Evolutionary conservation across 192 early-diverging fungal genomes (phyloP).

Genomic region (Dimargaris cristalligena): DNA sequence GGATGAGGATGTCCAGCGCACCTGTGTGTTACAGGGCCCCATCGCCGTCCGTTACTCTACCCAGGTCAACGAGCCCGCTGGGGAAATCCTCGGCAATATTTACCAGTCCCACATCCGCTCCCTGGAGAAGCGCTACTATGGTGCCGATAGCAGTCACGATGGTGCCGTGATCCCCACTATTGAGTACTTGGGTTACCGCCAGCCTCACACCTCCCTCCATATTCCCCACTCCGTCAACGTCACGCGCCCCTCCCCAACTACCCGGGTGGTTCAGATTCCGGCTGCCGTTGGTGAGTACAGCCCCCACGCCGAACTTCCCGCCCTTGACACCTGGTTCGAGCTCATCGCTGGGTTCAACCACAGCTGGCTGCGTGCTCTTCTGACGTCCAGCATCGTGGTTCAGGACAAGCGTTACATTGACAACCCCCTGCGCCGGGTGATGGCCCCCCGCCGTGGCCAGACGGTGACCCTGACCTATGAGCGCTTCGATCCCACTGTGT

Average conservation of each 20-base stretch:
- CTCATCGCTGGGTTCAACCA: slow-evolving; percentile 50
- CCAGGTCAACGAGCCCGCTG: slow-evolving; percentile 66
- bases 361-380: slow-evolving; percentile 71
- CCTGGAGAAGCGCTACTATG: slow-evolving; percentile 57
- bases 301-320: slow-evolving; percentile 12
- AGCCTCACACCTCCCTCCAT: slow-evolving; percentile 4
- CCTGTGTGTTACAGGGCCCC: slow-evolving; percentile 78
- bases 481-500: not conserved
- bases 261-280: slow-evolving; percentile 40
- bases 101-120: slow-evolving; percentile 60
- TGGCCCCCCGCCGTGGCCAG: slow-evolving; percentile 44
- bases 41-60: slow-evolving; percentile 59
- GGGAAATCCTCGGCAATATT: slow-evolving; percentile 71
- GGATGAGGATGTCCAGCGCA: slow-evolving; percentile 67
- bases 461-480: slow-evolving; percentile 26
- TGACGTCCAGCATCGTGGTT: slow-evolving; percentile 58
- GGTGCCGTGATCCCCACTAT: slow-evolving; percentile 45
- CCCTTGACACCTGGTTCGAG: slow-evolving; percentile 38
- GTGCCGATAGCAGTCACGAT: slow-evolving; percentile 29
- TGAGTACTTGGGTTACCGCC: slow-evolving; percentile 48
- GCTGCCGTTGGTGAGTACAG: slow-evolving; percentile 26
- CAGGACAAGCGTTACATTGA: slow-evolving; percentile 51
- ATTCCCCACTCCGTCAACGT: slow-evolving; percentile 21
- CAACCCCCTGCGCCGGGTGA: slow-evolving; percentile 44
- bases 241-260: slow-evolving; percentile 22